A percentile compares a stretch with the other conserved stretches of the same genome.
Conservation (phyloP, 2,329 filamentous ascomycete species). For the Pseudocercospora pini-densiflorae region DNA sequence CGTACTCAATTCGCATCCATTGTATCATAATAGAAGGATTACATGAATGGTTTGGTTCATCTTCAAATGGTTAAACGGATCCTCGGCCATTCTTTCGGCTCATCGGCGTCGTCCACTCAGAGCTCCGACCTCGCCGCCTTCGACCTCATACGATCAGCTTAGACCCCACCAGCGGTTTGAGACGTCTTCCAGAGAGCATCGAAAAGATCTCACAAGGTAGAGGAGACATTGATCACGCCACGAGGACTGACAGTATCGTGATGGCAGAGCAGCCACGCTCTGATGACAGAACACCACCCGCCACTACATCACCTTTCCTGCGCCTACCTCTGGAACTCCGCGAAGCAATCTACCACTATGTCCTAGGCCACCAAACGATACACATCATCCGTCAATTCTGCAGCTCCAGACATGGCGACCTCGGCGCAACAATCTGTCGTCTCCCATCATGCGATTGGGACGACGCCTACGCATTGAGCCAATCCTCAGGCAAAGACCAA, state of each 20-base stretch:
- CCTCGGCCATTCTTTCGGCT: neutral
- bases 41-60: neutral
- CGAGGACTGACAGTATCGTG: neutral
- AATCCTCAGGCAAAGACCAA: slow-evolving; percentile 5
- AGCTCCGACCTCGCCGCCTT: neutral
- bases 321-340: slow-evolving; percentile 3
- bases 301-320: slow-evolving; percentile 2
- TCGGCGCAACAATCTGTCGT: slow-evolving; percentile 1
- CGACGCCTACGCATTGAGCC: slow-evolving; percentile 2
- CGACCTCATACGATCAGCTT: neutral
- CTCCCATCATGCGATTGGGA: slow-evolving; percentile 1
- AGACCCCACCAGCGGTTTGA: neutral
- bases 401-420: slow-evolving; percentile 5
- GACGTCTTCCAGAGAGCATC: neutral
- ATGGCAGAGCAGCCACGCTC: neutral
- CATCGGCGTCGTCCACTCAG: neutral
- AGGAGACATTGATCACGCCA: neutral
- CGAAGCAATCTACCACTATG: slow-evolving; percentile 6
- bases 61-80: neutral
- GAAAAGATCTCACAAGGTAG: neutral
- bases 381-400: slow-evolving; percentile 15
- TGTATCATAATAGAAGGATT: neutral
- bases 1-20: no score
- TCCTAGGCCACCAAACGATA: slow-evolving; percentile 3
- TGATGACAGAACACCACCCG: neutral